Evolutionary conservation across 2,329 filamentous ascomycete genomes (phyloP), one percentile per base, ranked within the genome.

Genomic region (Fusarium sp.): DNA sequence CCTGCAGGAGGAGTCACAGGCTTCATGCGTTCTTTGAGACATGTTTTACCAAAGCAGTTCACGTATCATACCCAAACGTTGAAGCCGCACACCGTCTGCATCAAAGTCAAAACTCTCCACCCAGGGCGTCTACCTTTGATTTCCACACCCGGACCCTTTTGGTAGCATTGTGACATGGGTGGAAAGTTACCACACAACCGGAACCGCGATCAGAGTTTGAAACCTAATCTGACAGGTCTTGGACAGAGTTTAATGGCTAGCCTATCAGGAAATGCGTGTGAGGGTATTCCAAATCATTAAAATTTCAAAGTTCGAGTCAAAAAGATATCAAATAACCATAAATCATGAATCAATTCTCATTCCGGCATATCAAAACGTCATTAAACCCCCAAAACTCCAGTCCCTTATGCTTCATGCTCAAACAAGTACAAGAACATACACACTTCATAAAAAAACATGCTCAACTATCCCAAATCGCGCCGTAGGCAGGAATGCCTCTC

Each of bases 391-490:
- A 2, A 54, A 54, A 54, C 47, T 54, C 47, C 47, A 20, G 47
- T 31, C 27, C 47, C 27, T 54, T 20, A 54, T 31, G 47, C 47
- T 54, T 31, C 47, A 54, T 54, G 47, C 27, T 54, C 18, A 3
- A 54, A 54, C 18, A 54, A 54, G 27, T 31, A 54, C 47, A 54
- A 18, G 47, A 54, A 54, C 47, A 50, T 50, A 10, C 18, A 50
- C 45, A 50, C 24, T 52, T 29, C 47, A 34, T 11, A 45, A 56
- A 69, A 64, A 69, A 61, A 64, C 35, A 38, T 61, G 40, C 20
- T 45, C 59, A 85, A 38, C 83, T 85, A 69, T 94, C 93, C 83
- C 92, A 95, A 76, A 95, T 93, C 7, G 93, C 91, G 8, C 93
- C 93, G 80, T 89, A 94, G 6, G 92, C 91, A 4, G 90, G 87